These are phyloP conservation scores for Citrus unshiu DNA, from an alignment of 345 rosid species.

Conservation along the genomic window DNA sequence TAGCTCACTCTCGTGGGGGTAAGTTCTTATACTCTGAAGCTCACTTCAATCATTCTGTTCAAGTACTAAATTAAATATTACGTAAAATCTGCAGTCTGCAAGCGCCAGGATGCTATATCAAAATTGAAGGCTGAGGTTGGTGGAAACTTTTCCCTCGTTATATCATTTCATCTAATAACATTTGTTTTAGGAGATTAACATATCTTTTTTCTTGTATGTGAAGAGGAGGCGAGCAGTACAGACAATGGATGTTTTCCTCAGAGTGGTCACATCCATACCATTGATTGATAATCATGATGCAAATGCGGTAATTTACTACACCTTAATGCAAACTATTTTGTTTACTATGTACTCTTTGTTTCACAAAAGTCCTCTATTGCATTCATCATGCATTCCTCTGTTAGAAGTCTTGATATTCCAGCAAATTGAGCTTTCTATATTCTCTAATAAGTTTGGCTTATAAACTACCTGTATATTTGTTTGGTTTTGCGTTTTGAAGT, in stretches of 20 bases:
- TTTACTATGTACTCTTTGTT: neutral
- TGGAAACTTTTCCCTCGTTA: neutral
- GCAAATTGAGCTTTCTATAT: neutral
- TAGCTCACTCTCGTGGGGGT: constrained; percentile 88
- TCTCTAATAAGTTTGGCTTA: too few species aligned
- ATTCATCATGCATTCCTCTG: neutral
- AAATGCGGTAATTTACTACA: constrained; percentile 42
- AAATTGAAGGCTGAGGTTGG: constrained; percentile 84
- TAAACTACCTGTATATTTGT: neutral
- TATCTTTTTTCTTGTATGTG: constrained; percentile 20
- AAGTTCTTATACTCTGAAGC: constrained; percentile 8
- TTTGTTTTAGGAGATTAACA: neutral
- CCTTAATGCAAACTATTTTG: neutral
- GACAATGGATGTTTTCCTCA: constrained; percentile 51
- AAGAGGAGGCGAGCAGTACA: constrained; percentile 69
- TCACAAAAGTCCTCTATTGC: neutral
- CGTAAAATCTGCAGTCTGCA: constrained; percentile 57
- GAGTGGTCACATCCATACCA: constrained; percentile 74
- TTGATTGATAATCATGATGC: constrained; percentile 86
- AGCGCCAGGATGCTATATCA: constrained; percentile 57
- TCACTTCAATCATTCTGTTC: neutral
- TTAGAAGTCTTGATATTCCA: neutral
- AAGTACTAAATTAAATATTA: neutral
- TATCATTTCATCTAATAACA: neutral
- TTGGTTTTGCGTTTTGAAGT: too few species aligned